These are phyloP conservation scores for Phalaenopsis hybrid DNA, from an alignment of 116 monocot genomes.

Conservation along the genomic window DNA sequence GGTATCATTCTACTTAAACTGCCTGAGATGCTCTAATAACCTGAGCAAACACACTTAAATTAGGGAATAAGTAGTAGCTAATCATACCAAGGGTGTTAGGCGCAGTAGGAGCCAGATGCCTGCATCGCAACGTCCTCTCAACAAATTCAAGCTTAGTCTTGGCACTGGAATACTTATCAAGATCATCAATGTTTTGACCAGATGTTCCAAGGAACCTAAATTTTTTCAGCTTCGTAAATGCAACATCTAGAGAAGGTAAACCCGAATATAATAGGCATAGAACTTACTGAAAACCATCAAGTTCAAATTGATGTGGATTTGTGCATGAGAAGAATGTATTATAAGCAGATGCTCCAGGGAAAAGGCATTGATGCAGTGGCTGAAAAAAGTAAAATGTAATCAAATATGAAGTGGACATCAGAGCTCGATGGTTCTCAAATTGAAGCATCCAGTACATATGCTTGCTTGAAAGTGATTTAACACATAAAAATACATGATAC, in stretches of 20 bases:
- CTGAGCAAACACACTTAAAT: neutral
- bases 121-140: conserved; percentile 94
- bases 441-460: neutral
- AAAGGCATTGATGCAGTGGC: conserved; percentile 89
- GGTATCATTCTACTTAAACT: neutral
- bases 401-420: conserved; percentile 1
- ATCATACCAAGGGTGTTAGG: conserved; percentile 93
- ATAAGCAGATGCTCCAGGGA: conserved; percentile 81
- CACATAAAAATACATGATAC: neutral
- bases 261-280: neutral
- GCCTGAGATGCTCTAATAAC: neutral
- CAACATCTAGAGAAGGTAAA: neutral
- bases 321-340: conserved; percentile 86
- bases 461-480: neutral
- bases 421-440: neutral
- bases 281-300: conserved; percentile 63
- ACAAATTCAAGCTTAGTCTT: conserved; percentile 73
- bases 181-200: conserved; percentile 94
- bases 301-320: conserved; percentile 95
- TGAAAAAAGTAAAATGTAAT: conserved; percentile 22
- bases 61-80: neutral
- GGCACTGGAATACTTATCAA: conserved; percentile 81
- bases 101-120: conserved; percentile 89
- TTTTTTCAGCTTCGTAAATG: conserved; percentile 3
- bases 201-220: conserved; percentile 90